These are phyloP conservation scores for Rhizopogon sp. DNA, from an alignment of 768 basidiomycete species.

Conservation along the genomic window DNA sequence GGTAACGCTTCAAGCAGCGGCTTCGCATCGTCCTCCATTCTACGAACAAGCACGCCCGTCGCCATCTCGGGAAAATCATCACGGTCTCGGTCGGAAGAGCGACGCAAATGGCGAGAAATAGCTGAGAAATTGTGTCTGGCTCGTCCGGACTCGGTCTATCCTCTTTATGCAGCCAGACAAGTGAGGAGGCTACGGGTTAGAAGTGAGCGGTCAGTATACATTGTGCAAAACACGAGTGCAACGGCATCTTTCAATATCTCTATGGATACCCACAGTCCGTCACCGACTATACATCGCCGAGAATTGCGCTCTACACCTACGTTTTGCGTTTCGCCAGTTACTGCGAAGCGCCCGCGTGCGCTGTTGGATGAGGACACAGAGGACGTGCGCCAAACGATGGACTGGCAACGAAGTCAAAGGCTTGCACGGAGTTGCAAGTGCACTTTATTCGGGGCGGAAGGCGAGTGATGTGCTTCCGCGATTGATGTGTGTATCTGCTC, in stretches of 20 bases:
- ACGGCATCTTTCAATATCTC: neutral
- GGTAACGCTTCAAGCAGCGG: neutral
- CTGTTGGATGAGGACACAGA: neutral
- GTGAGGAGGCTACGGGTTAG: conserved; percentile 15
- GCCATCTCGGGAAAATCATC: neutral
- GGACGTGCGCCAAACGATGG: conserved; percentile 3
- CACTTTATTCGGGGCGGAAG: conserved; percentile 11
- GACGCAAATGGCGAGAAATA: conserved; percentile 15
- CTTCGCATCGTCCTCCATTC: neutral
- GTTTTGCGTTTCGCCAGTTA: too few relatives aligned
- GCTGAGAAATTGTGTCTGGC: conserved; percentile 39
- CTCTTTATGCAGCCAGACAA: conserved; percentile 24
- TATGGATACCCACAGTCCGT: neutral
- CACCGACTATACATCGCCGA: too few relatives aligned
- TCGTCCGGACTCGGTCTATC: conserved; percentile 36
- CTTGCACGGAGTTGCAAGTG: conserved; percentile 18
- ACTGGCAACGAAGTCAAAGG: conserved; percentile 22
- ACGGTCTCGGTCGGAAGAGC: conserved; percentile 9
- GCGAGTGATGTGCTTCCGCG: conserved; percentile 22
- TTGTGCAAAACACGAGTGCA: neutral
- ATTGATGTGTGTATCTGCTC: conserved; percentile 12
- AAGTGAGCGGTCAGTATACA: neutral
- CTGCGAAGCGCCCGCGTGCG: neutral
- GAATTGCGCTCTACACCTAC: too few relatives aligned
- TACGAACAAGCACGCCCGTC: neutral